Evolutionary conservation across 768 basidiomycete genomes (phyloP).

Genomic region (Leccinellum albellum): DNA sequence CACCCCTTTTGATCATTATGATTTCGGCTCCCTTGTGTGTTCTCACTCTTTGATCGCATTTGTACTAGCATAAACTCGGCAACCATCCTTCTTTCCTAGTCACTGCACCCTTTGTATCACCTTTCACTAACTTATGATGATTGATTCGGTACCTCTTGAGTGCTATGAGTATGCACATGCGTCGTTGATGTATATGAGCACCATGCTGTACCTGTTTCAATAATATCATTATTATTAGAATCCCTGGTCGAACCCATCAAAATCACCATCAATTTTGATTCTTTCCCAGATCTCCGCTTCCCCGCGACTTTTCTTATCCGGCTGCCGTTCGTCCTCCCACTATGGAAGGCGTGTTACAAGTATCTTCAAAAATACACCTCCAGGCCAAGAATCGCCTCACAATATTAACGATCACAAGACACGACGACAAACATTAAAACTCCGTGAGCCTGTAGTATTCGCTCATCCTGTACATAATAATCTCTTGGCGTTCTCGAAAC

Average conservation of each 20-base stretch:
- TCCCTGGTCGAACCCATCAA: not conserved
- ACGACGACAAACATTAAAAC: not conserved
- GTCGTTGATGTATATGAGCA: not conserved
- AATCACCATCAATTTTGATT: not conserved
- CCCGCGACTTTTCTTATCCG: not conserved
- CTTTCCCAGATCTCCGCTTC: not conserved
- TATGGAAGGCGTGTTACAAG: not conserved
- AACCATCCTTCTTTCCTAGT: slow-evolving; percentile 6
- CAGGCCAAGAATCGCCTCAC: too few relatives aligned
- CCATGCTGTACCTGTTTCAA: not conserved
- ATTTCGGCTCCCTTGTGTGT: not conserved
- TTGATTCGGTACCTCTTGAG: not conserved
- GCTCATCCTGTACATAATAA: not conserved
- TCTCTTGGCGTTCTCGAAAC: not conserved
- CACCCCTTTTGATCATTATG: not conserved
- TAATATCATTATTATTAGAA: not conserved
- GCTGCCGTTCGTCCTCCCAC: not conserved
- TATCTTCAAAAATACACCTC: not conserved
- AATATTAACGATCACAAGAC: not conserved
- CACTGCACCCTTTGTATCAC: slow-evolving; percentile 19
- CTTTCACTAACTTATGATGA: slow-evolving; percentile 18
- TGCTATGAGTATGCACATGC: slow-evolving; percentile 8
- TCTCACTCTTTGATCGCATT: slow-evolving; percentile 13
- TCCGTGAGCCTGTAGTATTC: not conserved
- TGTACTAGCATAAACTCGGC: slow-evolving; percentile 22